Evolutionary conservation across 176 grass and related monocot genomes (phyloP).

Genomic region (Poa pratensis): DNA sequence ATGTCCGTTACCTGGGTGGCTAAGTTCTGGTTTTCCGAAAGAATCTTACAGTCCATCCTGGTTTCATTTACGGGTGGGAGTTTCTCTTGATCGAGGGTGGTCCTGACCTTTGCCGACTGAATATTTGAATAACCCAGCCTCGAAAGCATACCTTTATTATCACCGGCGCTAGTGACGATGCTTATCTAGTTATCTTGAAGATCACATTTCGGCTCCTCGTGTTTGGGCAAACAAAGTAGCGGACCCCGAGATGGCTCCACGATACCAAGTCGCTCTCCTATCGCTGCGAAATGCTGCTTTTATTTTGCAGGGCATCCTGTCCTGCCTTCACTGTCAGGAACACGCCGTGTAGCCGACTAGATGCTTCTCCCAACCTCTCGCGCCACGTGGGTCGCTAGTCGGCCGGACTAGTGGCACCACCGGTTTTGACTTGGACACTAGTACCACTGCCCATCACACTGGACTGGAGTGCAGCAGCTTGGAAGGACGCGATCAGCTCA

Average conservation of each 20-base stretch:
- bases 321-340: not conserved
- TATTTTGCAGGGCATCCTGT: not conserved
- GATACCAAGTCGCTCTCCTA: not conserved
- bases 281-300: not conserved
- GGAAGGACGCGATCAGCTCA: slow-evolving; percentile 1
- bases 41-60: too few relatives aligned
- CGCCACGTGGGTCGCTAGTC: not conserved
- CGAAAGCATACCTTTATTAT: not conserved
- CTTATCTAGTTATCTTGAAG: not conserved
- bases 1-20: too few relatives aligned
- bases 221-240: not conserved
- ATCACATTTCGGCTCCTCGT: not conserved
- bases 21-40: too few relatives aligned
- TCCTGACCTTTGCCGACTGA: not conserved
- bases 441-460: not conserved
- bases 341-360: slow-evolving; percentile 4
- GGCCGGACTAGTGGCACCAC: not conserved
- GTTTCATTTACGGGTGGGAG: slow-evolving; percentile 16
- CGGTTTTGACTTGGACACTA: not conserved
- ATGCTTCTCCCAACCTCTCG: slow-evolving; percentile 1
- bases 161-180: not conserved
- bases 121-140: not conserved
- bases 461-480: not conserved
- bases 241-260: slow-evolving; percentile 23
- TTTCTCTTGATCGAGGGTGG: not conserved